Evolutionary conservation across 768 basidiomycete genomes (phyloP), one percentile per base, ranked within the genome.

Genomic region (Arthromyces matolae): DNA sequence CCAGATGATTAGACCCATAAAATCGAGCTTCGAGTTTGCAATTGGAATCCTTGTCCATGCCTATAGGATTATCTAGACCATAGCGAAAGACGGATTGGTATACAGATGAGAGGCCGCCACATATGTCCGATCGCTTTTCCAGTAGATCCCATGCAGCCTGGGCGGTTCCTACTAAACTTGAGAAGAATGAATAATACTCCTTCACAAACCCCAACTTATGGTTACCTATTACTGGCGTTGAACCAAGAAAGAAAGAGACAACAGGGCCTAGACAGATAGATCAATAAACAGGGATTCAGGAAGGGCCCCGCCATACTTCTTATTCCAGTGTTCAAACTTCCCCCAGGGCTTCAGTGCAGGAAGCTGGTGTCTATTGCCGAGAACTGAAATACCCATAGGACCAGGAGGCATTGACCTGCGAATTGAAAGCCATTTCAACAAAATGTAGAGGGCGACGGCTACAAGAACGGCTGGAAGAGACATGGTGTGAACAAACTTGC

Each of bases 261-360:
- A 70, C 68, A 2, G 73, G 61, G 4, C 73, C 72, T 75, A n/a
- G n/a, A n/a, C n/a, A n/a, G 36, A 18, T 28, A 38, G 45, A 3
- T 7, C 8, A 34, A 35, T 32, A 19, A 18, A 27, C 7, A 4
- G 18, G 9, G 12, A 40, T 42, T 29, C 49, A 40, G 20, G 10
- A 1, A 38, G 42, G 33, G 31, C 14, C 37, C 7, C 42, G 75
- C 77, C 77, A 52, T 77, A 77, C 48, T 68, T 58, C 25, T 57
- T 62, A 44, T 71, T 76, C 71, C 76, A 77, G 36, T 75, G 69
- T 20, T 70, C 67, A 48, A 77, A 78, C 58, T 70, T 73, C 18
- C 62, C 56, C 78, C 78, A 79, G 0, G 76, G 75, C 52, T 76
- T 73, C n/a, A 66, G 50, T 6, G 57, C 48, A 8, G 77, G 77